Evolutionary conservation across 2,329 filamentous ascomycete species (phyloP).

Genomic region (Canariomyces notabilis): DNA sequence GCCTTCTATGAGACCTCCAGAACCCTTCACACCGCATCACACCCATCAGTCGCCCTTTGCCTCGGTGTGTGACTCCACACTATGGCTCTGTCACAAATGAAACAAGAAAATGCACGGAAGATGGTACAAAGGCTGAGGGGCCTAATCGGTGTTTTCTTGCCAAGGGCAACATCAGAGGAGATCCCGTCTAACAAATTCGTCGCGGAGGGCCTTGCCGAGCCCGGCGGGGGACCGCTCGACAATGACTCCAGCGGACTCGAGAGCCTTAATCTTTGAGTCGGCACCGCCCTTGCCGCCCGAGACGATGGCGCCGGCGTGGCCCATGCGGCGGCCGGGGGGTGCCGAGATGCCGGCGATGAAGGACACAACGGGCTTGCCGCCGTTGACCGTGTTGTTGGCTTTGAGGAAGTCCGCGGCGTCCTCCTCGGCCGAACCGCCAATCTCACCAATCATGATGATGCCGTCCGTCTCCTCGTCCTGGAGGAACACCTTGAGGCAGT

Average conservation of each 20-base stretch:
- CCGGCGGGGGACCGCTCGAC: slow-evolving; percentile 91
- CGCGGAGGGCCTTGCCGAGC: slow-evolving; percentile 88
- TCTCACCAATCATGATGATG: slow-evolving; percentile 99
- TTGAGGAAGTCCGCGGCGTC: slow-evolving; percentile 96
- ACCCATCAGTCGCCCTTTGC: not conserved
- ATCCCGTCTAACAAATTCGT: slow-evolving; percentile 94
- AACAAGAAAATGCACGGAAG: slow-evolving; percentile 10
- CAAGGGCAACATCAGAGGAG: slow-evolving; percentile 61
- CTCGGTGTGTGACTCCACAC: not conserved
- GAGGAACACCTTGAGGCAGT: slow-evolving; percentile 96
- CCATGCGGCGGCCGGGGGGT: slow-evolving; percentile 94
- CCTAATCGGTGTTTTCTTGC: slow-evolving; percentile 1
- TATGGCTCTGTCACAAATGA: slow-evolving; percentile 7
- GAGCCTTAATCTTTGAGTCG: slow-evolving; percentile 94
- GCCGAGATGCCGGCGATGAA: slow-evolving; percentile 99
- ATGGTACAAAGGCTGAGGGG: slow-evolving; percentile 8
- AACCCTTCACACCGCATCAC: not conserved
- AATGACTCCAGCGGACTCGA: slow-evolving; percentile 88
- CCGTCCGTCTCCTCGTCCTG: slow-evolving; percentile 94
- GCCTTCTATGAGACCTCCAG: not conserved
- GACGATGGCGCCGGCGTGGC: slow-evolving; percentile 97
- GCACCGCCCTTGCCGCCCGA: slow-evolving; percentile 96
- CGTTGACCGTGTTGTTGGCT: slow-evolving; percentile 80
- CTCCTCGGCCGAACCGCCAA: slow-evolving; percentile 95
- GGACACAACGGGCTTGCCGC: slow-evolving; percentile 87